These are phyloP conservation scores for Echites panduratus DNA, from an alignment of 257 asterid species.

Conservation along the genomic window DNA sequence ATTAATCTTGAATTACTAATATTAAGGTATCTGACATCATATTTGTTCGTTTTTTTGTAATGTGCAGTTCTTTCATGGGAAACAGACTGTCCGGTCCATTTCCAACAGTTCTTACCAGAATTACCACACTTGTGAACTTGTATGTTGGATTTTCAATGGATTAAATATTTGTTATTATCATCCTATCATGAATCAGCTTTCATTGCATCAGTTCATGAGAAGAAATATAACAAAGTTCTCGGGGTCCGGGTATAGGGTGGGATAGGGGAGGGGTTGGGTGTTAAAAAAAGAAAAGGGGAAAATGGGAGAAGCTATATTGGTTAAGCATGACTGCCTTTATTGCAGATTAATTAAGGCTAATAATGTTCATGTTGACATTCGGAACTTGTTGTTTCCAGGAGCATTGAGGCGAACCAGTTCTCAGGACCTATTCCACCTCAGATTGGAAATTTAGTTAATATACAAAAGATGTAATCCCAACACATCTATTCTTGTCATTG, in stretches of 20 bases:
- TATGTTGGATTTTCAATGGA: constrained; percentile 28
- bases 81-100: constrained; percentile 84
- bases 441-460: constrained; percentile 56
- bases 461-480: constrained; percentile 57
- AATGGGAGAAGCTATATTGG: background rate
- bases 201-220: background rate
- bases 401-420: constrained; percentile 75
- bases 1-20: background rate
- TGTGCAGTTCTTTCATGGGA: constrained; percentile 91
- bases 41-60: constrained; percentile 8
- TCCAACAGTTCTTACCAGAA: constrained; percentile 57
- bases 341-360: too few species aligned
- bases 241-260: too few species aligned
- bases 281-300: background rate
- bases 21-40: background rate
- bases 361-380: constrained; percentile 15
- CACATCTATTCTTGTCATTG: constrained; percentile 7
- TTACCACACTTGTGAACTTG: constrained; percentile 65
- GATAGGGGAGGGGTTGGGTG: too few species aligned
- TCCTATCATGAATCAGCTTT: background rate
- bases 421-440: constrained; percentile 68
- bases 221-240: too few species aligned
- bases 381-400: constrained; percentile 42
- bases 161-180: background rate
- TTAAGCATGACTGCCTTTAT: background rate